Base-by-base conservation (phyloP, 2,329 filamentous ascomycete species). In the Fusarium pininemorale region DNA sequence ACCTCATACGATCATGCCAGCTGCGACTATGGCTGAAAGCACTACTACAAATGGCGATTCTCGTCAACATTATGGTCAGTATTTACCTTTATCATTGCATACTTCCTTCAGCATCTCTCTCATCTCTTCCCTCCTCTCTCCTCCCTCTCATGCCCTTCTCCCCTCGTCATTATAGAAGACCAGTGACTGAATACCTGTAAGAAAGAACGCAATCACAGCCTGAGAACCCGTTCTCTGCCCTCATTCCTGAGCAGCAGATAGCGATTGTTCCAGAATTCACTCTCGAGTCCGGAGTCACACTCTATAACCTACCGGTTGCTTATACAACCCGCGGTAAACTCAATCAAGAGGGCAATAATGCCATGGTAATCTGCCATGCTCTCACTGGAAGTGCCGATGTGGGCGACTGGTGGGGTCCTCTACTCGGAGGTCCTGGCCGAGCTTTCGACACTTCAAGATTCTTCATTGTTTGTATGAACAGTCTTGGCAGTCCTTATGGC, bases 191-290 rank as follows among this genome's bases (percentile, higher is more conserved):
- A 90, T 88, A 88, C 87, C 84, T 87, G 85, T 80, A 90, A 91
- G 89, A 88, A 90, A 90, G 89, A 87, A 87, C 82, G 75, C 85
- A 82, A 74, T 85, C 89, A 63, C 94, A 98, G 83, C 91, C 93
- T 79, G 96, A 98, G 85, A 99, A 98, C 84, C 96, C 95, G 37
- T 98, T 95, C 82, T 90, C 94, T 69, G 84, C 88, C 73, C 88
- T 98, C 79, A 97, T 99, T 59, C 92, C 94, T 59, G 92, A 98
- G 79, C 96, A 98, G 84, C 88, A 92, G 61, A 93, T 97, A 79
- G 94, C 93, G 65, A 90, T 96, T 69, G 90, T 99, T 63, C 96
- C 96, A 5, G 91, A 92, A 32, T 98, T 98, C 82, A 95, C 93
- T 14, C 93, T 99, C 75, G 96, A 99, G 83, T 98, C 95, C 5